Evolutionary conservation across 208 protist genomes (phyloP).

Genomic region (Leishmania lainsoni): DNA sequence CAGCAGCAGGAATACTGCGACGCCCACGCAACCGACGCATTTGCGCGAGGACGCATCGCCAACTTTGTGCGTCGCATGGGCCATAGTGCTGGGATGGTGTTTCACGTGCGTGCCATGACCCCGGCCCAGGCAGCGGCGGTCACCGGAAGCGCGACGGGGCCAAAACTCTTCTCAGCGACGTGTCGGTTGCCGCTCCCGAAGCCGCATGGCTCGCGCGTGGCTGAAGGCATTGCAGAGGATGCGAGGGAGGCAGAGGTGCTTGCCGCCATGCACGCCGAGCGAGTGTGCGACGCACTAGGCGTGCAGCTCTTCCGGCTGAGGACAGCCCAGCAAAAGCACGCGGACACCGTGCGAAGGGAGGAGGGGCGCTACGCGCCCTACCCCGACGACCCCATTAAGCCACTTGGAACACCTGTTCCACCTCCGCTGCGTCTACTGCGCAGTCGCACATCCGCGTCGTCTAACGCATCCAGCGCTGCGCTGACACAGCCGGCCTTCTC

Average conservation of each 20-base stretch:
- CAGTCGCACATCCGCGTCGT: background rate
- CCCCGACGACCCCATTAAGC: constrained; percentile 63
- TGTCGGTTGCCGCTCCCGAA: constrained; percentile 53
- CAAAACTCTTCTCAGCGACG: constrained; percentile 47
- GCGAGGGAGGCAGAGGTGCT: constrained; percentile 77
- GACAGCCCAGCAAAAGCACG: constrained; percentile 75
- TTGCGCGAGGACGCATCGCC: constrained; percentile 63
- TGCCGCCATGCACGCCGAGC: constrained; percentile 87
- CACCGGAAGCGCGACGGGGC: constrained; percentile 1
- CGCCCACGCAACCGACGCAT: constrained; percentile 58
- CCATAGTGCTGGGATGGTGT: constrained; percentile 33
- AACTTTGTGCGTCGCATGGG: constrained; percentile 82
- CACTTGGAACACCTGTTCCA: constrained; percentile 61
- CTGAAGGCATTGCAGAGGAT: constrained; percentile 64
- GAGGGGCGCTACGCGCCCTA: constrained; percentile 69
- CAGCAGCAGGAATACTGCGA: constrained; percentile 27
- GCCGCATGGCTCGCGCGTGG: constrained; percentile 65
- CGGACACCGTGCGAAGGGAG: constrained; percentile 40
- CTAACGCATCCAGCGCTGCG: background rate
- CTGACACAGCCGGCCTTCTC: background rate
- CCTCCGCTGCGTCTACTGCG: constrained; percentile 73
- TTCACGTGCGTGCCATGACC: constrained; percentile 40
- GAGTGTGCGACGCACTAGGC: constrained; percentile 69
- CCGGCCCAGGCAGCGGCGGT: constrained; percentile 3
- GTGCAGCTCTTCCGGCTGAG: constrained; percentile 69